Base-by-base conservation (phyloP, 2,329 filamentous ascomycete genomes). In the Pseudogymnoascus sp. region DNA sequence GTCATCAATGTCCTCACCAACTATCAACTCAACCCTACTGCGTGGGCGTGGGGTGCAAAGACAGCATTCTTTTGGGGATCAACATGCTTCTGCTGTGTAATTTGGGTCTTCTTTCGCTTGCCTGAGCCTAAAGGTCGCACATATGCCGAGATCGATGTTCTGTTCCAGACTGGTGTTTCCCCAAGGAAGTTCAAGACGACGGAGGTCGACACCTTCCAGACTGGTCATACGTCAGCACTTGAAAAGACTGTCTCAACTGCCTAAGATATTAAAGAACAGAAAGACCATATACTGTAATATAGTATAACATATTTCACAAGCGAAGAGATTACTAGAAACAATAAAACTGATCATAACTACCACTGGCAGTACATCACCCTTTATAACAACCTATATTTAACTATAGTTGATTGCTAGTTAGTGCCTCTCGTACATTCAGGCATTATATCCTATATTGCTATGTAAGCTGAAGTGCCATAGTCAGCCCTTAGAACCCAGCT, bases 131-230 rank as follows among this genome's bases (percentile, higher is more conserved):
- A 76, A 17, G 77, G 76, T 0, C 72, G 77, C 61, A 77, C 76
- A 1, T 75, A 78, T 61, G 76, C 75, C 63, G 79, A 81, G 71
- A 76, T 82, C 31, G 79, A 81, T 65, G 67, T 73, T 6, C 65
- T 82, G 65, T 81, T 81, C 68, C 73, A 77, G 53, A 67, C 65
- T 46, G 70, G 67, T 17, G 67, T 73, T 19, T 63, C 67, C n/a
- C 71, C 74, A 10, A 70, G 73, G 42, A 69, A 71, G 17, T 75
- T 68, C 42, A 38, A 42, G 53, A 53, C 35, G 21, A 50, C 44
- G 15, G 23, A 50, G 9, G 44, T 50, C 7, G 44, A 50, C n/a
- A 50, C 44, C 7, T 50, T 50, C 23, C 23, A 50, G 3, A 17
- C 13, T 50, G 15, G 21, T 29, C 44, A 50, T 50, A 10, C 44